Base-by-base conservation (phyloP, 106 monocot genomes). In the Allium sativum region DNA sequence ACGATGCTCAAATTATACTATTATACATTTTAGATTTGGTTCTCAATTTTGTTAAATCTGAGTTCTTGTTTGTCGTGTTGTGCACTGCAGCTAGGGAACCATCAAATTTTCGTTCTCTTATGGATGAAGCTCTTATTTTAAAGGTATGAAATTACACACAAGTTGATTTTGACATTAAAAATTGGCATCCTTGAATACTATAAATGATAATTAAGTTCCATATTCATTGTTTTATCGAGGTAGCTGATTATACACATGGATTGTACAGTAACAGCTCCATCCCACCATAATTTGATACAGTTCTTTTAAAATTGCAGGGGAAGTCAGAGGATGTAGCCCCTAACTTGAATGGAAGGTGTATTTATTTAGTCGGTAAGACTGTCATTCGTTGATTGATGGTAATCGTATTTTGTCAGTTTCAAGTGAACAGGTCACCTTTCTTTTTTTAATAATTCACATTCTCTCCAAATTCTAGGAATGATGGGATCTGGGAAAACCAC, bases 401-500 rank as follows among this genome's bases (percentile, higher is more conserved):
- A 31, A 31, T 31, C 31, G 31, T 31, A 31, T 5, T 31, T 31
- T 31, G 31, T 31, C 31, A 31, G 31, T 31, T 31, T 31, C 31
- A 31, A 31, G 31, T 2, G 31, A 31, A 31, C 4, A 5, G 31
- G 5, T 31, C 31, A 31, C 31, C 1, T 31, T 31, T 31, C 5
- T 31, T 31, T 5, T 31, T 31, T 31, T 31, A 31, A n/a, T n/a
- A n/a, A n/a, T 31, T 31, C 31, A 31, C 31, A 31, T 31, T 31
- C 31, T 31, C 31, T 31, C 61, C 47, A 15, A 31, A 45, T 43
- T 44, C 21, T 74, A 93, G 93, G 93, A 72, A 94, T 94, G 94
- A 94, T 94, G 94, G 94, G 94, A 44, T 94, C 94, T 52, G 94
- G 94, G 54, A 94, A 94, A 55, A 81, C 83, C 20, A 94, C 94